Evolutionary conservation across 805 yeast genomes (phyloP).

Genomic region (Candida nitratophila): DNA sequence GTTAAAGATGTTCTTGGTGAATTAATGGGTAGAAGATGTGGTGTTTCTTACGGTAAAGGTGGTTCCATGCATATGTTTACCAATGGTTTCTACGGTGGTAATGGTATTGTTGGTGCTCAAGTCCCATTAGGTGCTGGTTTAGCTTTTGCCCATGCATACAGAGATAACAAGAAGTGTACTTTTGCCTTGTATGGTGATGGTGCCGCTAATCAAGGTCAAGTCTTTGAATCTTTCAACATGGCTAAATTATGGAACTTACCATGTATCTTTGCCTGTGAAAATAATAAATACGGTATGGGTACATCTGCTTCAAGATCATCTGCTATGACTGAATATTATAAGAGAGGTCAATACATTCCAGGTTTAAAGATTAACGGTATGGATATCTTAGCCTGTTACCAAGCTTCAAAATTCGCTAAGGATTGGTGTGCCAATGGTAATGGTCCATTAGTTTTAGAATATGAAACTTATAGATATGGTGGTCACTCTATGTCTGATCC

Average conservation of each 20-base stretch:
- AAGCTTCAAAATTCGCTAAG: conserved; percentile 94
- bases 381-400: conserved; percentile 94
- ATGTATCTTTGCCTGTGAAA: conserved; percentile 91
- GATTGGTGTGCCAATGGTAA: conserved; percentile 91
- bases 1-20: conserved; percentile 90
- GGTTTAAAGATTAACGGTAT: conserved; percentile 98
- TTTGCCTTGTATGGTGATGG: conserved; percentile 97
- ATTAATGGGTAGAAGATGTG: conserved; percentile 92
- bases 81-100: conserved; percentile 95
- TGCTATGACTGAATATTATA: conserved; percentile 93
- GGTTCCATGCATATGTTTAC: conserved; percentile 99
- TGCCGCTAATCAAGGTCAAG: conserved; percentile 99
- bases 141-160: conserved; percentile 97
- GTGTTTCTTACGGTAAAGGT: conserved; percentile 97
- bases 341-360: conserved; percentile 99
- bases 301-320: conserved; percentile 96
- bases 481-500: conserved; percentile 99
- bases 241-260: conserved; percentile 98
- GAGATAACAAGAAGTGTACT: conserved; percentile 68
- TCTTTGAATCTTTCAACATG: conserved; percentile 96
- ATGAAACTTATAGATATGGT: conserved; percentile 98
- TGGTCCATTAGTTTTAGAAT: conserved; percentile 94
- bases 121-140: conserved; percentile 97
- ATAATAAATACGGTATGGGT: conserved; percentile 99
- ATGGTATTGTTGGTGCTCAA: conserved; percentile 99